These are phyloP conservation scores for Pythium volutum DNA, from an alignment of 352 stramenopile genomes.

Conservation along the genomic window DNA sequence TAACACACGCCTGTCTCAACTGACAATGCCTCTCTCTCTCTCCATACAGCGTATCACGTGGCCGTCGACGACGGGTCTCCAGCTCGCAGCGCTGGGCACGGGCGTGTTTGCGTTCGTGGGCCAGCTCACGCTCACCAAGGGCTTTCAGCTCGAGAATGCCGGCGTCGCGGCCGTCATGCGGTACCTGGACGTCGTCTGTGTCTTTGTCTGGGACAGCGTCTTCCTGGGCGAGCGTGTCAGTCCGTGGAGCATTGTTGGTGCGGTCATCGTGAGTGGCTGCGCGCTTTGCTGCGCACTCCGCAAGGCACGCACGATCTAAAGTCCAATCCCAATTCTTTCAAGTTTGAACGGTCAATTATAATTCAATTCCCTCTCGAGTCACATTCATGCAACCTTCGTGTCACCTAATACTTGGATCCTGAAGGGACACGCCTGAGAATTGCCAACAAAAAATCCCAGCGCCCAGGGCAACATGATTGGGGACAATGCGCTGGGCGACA, in stretches of 20 bases:
- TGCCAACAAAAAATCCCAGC: background rate
- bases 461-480: background rate
- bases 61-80: slow-evolving; percentile 35
- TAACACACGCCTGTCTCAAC: background rate
- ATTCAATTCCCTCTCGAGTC: background rate
- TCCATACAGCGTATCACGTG: slow-evolving; percentile 26
- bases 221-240: slow-evolving; percentile 45
- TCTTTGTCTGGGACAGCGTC: slow-evolving; percentile 61
- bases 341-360: background rate
- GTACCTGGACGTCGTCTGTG: slow-evolving; percentile 65
- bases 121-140: slow-evolving; percentile 60
- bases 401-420: background rate
- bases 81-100: slow-evolving; percentile 41
- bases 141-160: slow-evolving; percentile 69
- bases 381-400: slow-evolving; percentile 17
- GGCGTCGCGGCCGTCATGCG: slow-evolving; percentile 66
- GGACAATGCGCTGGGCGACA: slow-evolving; percentile 34
- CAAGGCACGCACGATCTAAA: slow-evolving; percentile 22
- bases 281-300: slow-evolving; percentile 44
- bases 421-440: slow-evolving; percentile 13
- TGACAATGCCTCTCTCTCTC: background rate
- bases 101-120: slow-evolving; percentile 46
- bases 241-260: slow-evolving; percentile 45
- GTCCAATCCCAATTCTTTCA: background rate
- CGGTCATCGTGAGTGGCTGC: slow-evolving; percentile 37